A percentile compares a stretch with the other conserved stretches of the same genome.
phyloP scores from a whole-genome alignment of 768 basidiomycete genomes.

The Clavulina sp. region DNA sequence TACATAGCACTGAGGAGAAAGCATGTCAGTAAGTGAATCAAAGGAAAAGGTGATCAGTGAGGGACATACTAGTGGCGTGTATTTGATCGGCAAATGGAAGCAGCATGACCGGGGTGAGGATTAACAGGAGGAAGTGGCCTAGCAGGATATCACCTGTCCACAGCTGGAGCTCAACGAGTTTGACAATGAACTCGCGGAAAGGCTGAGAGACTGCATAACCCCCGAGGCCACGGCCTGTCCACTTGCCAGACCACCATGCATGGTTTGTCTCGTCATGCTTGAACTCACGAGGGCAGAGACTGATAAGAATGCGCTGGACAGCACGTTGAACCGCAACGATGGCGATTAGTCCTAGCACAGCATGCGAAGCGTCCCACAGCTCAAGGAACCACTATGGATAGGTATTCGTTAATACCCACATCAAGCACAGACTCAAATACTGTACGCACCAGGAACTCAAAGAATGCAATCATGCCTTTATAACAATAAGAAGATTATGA shows the following conservation, averaged over 20 bases:
- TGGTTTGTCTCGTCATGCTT: slow-evolving; percentile 98
- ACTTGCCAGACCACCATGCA: slow-evolving; percentile 97
- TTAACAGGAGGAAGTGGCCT: slow-evolving; percentile 74
- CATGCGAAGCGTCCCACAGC: slow-evolving; percentile 79
- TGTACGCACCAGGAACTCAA: slow-evolving; percentile 83
- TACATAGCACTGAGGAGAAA: slow-evolving; percentile 12
- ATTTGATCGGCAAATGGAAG: slow-evolving; percentile 84
- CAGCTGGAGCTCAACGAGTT: slow-evolving; percentile 87
- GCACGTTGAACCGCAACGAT: slow-evolving; percentile 85
- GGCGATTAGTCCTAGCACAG: slow-evolving; percentile 82
- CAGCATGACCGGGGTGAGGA: slow-evolving; percentile 74
- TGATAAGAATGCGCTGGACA: slow-evolving; percentile 82
- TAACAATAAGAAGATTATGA: neutral
- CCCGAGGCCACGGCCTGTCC: slow-evolving; percentile 92
- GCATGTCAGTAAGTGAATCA: slow-evolving; percentile 9
- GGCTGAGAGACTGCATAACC: slow-evolving; percentile 91
- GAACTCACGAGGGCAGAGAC: slow-evolving; percentile 92
- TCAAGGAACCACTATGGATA: slow-evolving; percentile 76
- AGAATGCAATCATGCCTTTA: slow-evolving; percentile 62
- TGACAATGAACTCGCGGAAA: slow-evolving; percentile 91
- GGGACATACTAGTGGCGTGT: slow-evolving; percentile 72
- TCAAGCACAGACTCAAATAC: slow-evolving; percentile 4
- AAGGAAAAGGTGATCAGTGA: neutral
- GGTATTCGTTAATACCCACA: slow-evolving; percentile 6
- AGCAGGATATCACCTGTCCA: slow-evolving; percentile 91